phyloP scores from a whole-genome alignment of 306 rosid species.

The Trifolium fragiferum region DNA sequence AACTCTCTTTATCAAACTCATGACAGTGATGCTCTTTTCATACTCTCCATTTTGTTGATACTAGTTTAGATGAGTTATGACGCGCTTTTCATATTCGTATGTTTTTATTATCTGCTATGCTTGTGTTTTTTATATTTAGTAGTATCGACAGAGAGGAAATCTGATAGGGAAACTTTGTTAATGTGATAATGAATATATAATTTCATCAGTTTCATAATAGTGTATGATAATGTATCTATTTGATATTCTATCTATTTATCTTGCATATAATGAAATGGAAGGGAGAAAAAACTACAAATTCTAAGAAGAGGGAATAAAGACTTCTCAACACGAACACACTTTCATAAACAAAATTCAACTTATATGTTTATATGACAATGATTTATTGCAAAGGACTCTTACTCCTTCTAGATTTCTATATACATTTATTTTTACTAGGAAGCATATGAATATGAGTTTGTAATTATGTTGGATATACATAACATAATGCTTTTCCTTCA shows the following conservation, averaged over 20 bases:
- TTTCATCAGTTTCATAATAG: neutral
- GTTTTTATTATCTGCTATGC: too few species aligned
- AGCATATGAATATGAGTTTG: slow-evolving; percentile 11
- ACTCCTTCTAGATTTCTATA: neutral
- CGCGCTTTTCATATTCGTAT: too few species aligned
- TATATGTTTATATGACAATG: slow-evolving; percentile 7
- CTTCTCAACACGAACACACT: neutral
- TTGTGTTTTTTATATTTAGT: too few species aligned
- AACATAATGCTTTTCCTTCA: neutral
- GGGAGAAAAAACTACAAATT: neutral
- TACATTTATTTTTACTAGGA: slow-evolving; percentile 25
- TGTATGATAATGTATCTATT: neutral
- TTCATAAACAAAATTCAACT: slow-evolving; percentile 13
- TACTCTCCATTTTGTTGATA: too few species aligned
- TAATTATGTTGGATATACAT: neutral
- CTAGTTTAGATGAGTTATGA: too few species aligned
- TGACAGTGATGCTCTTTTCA: too few species aligned
- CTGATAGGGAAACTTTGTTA: too few species aligned
- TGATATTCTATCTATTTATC: neutral
- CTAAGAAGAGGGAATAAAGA: neutral
- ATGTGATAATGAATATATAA: too few species aligned
- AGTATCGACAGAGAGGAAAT: too few species aligned
- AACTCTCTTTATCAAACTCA: too few species aligned
- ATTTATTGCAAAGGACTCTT: neutral
- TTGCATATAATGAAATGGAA: slow-evolving; percentile 10